A percentile compares a stretch with the other conserved stretches of the same genome.
phyloP scores from a whole-genome alignment of 805 yeast species.

The Candida nitratophila region DNA sequence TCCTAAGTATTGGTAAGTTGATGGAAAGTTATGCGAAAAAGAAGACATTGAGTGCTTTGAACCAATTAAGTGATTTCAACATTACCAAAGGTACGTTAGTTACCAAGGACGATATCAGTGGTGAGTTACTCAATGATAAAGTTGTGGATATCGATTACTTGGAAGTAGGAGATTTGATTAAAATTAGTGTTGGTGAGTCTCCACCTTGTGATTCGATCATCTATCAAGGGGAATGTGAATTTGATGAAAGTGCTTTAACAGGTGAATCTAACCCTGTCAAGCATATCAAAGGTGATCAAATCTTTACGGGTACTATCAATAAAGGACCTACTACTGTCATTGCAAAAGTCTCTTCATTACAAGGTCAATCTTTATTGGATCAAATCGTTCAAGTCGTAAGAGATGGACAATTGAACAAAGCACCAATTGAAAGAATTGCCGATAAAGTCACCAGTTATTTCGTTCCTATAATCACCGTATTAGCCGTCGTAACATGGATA shows the following conservation, averaged over 20 bases:
- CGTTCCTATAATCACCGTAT: constrained; percentile 58
- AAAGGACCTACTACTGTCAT: constrained; percentile 46
- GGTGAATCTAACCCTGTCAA: constrained; percentile 57
- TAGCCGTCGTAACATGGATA: constrained; percentile 61
- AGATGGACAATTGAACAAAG: constrained; percentile 64
- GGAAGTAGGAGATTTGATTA: constrained; percentile 45
- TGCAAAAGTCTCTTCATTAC: constrained; percentile 49
- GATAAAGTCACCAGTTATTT: constrained; percentile 63
- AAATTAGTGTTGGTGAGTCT: constrained; percentile 47
- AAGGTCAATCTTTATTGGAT: constrained; percentile 61
- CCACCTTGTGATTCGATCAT: constrained; percentile 54
- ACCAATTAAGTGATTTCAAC: constrained; percentile 44
- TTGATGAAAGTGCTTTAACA: constrained; percentile 57
- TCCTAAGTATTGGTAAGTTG: constrained; percentile 62
- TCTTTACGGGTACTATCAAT: constrained; percentile 69
- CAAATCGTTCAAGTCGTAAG: constrained; percentile 65
- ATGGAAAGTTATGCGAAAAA: constrained; percentile 61
- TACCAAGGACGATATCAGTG: constrained; percentile 2
- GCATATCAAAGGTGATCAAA: constrained; percentile 53
- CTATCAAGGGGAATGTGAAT: constrained; percentile 38
- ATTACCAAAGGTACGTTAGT: constrained; percentile 41
- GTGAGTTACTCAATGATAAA: background rate
- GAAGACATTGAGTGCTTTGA: constrained; percentile 60
- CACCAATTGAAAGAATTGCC: constrained; percentile 68
- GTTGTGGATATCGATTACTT: constrained; percentile 34